Evolutionary conservation across 345 rosid genomes (phyloP).

Genomic region (Noccaea bulbosa): DNA sequence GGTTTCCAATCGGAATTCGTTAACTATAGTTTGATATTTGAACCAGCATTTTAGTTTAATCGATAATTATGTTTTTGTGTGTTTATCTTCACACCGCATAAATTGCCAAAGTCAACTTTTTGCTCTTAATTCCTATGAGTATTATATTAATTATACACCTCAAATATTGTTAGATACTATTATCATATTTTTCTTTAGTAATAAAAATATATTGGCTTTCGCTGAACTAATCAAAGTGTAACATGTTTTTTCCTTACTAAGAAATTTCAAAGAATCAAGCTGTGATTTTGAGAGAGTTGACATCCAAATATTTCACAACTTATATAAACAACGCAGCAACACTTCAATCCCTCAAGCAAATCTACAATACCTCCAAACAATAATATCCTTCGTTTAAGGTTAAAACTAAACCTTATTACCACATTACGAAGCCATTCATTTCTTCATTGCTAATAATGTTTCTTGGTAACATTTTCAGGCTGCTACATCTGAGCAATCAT

Average conservation of each 20-base stretch:
- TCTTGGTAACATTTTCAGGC: slow-evolving; percentile 24
- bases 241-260: neutral
- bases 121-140: neutral
- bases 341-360: slow-evolving; percentile 16
- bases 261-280: neutral
- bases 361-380: neutral
- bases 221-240: slow-evolving; percentile 33
- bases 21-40: neutral
- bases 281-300: slow-evolving; percentile 34
- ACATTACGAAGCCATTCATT: neutral
- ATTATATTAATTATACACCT: slow-evolving; percentile 20
- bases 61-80: neutral
- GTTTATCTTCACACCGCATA: slow-evolving; percentile 19
- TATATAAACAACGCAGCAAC: slow-evolving; percentile 28
- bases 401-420: neutral
- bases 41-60: neutral
- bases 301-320: slow-evolving; percentile 27
- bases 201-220: neutral
- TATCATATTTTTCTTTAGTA: neutral
- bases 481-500: slow-evolving; percentile 12
- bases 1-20: too few species aligned
- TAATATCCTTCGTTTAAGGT: slow-evolving; percentile 17
- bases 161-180: neutral
- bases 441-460: slow-evolving; percentile 11
- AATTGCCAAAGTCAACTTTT: slow-evolving; percentile 29